Evolutionary conservation across 805 yeast genomes (phyloP), one percentile per base, ranked within the genome.

Genomic region (Candida quercuum): DNA sequence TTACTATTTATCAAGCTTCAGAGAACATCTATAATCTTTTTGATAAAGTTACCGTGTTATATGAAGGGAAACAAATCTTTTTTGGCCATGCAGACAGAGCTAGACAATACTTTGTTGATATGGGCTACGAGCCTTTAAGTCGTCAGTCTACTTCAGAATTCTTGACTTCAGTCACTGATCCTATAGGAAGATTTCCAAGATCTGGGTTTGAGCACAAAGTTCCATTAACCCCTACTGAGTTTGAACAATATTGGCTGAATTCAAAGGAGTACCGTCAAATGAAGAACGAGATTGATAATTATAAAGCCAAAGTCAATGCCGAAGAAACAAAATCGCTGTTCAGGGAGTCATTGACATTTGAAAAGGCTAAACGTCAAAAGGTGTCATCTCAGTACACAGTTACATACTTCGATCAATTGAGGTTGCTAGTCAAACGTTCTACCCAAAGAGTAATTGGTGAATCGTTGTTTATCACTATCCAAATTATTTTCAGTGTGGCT

Each of bases 131-230:
- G 27, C 76, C 81, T 44, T 84, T 82, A 17, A 63, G 72, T 7
- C 68, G 87, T 49, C 85, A 78, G 61, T 71, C 83, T 3, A 76
- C 86, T 13, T 82, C 86, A 12, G 87, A 81, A 52, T 81, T 79
- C 54, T 60, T 81, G 49, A 81, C 86, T 2, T 76, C 86, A 2
- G 67, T 81, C 11, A 78, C 88, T 9, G 82, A 78, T 54, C 85
- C 86, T 8, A 61, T 63, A 6, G 87, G 81, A 36, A 69, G 88
- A 53, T 59, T 48, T 40, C 53, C 73, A 3, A 59, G 60, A 37
- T 52, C 60, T 19, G 86, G 83, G 2, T 64, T 43, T 48, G 79
- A 72, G 41, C 48, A 61, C 28, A 55, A 54, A 38, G 79, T 81
- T 17, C 93, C 93, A 6, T 60, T 61, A 17, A 74, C 80, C 9